Evolutionary conservation across 495 filamentous ascomycete species (phyloP).

Genomic region (Neurospora sp.): DNA sequence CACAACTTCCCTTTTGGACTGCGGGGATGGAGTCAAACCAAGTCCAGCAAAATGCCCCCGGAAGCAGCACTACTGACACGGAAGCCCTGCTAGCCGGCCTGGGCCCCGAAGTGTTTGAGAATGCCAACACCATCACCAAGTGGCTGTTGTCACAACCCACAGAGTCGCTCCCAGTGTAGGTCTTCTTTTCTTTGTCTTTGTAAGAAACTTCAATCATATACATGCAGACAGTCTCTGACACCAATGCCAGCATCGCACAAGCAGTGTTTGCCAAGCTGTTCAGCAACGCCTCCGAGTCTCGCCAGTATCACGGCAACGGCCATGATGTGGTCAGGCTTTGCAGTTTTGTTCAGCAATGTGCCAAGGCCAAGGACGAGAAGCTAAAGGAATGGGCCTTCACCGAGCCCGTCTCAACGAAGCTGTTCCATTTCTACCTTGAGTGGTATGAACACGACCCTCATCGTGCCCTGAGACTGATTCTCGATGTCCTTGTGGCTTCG

Average conservation of each 20-base stretch:
- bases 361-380: slow-evolving; percentile 30
- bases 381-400: slow-evolving; percentile 38
- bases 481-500: slow-evolving; percentile 47
- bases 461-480: slow-evolving; percentile 63
- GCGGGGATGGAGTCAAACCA: neutral
- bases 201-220: neutral
- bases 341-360: slow-evolving; percentile 44
- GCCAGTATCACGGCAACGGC: slow-evolving; percentile 23
- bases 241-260: slow-evolving; percentile 14
- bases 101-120: slow-evolving; percentile 12
- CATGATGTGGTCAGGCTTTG: slow-evolving; percentile 42
- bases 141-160: slow-evolving; percentile 17
- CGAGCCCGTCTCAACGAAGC: slow-evolving; percentile 40
- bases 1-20: neutral
- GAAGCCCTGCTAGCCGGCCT: slow-evolving; percentile 3
- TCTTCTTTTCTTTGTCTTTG: neutral
- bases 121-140: slow-evolving; percentile 24
- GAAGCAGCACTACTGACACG: neutral
- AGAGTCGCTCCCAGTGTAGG: slow-evolving; percentile 11
- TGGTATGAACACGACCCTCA: slow-evolving; percentile 65
- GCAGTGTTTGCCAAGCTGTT: slow-evolving; percentile 30
- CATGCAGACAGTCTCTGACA: slow-evolving; percentile 1
- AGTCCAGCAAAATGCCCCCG: neutral
- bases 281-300: slow-evolving; percentile 33
- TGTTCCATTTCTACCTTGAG: slow-evolving; percentile 63